Evolutionary conservation across 1,139 yeast genomes (phyloP).

Genomic region (Arxiozyma slooffiae): DNA sequence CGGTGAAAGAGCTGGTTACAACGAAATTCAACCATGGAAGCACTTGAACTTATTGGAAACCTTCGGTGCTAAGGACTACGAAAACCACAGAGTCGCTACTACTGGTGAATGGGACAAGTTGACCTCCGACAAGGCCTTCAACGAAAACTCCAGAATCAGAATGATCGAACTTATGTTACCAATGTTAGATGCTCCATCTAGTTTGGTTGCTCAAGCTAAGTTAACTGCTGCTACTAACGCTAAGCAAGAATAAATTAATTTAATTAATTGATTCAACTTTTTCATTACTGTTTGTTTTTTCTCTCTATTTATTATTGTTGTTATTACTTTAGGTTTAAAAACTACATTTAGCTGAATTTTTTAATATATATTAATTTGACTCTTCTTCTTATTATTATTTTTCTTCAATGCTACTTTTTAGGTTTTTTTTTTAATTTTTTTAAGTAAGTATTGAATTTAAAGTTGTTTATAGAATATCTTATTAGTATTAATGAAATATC

Average conservation of each 20-base stretch:
- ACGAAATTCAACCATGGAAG: slow-evolving; percentile 78
- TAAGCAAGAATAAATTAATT: slow-evolving; percentile 20
- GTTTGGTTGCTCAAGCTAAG: slow-evolving; percentile 66
- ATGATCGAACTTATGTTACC: slow-evolving; percentile 72
- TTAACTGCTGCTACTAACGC: slow-evolving; percentile 61
- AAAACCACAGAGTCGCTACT: slow-evolving; percentile 46
- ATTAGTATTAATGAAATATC: too few relatives aligned
- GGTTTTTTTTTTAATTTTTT: too few relatives aligned
- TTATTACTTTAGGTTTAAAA: too few relatives aligned
- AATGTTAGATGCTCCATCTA: slow-evolving; percentile 71
- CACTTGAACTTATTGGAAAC: slow-evolving; percentile 58
- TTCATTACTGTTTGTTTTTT: background rate
- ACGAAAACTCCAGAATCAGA: slow-evolving; percentile 47
- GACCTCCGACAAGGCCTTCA: slow-evolving; percentile 45
- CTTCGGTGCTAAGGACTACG: slow-evolving; percentile 54
- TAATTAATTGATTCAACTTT: background rate
- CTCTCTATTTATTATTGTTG: too few relatives aligned
- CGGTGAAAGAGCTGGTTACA: slow-evolving; percentile 66
- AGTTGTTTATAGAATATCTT: too few relatives aligned
- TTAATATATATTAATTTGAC: too few relatives aligned
- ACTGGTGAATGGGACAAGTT: slow-evolving; percentile 58
- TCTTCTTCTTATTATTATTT: too few relatives aligned
- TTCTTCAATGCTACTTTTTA: too few relatives aligned
- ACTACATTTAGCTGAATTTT: too few relatives aligned
- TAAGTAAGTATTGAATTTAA: too few relatives aligned